Evolutionary conservation across 2,329 filamentous ascomycete species (phyloP).

Genomic region (Phaeophleospora eucalypticola): DNA sequence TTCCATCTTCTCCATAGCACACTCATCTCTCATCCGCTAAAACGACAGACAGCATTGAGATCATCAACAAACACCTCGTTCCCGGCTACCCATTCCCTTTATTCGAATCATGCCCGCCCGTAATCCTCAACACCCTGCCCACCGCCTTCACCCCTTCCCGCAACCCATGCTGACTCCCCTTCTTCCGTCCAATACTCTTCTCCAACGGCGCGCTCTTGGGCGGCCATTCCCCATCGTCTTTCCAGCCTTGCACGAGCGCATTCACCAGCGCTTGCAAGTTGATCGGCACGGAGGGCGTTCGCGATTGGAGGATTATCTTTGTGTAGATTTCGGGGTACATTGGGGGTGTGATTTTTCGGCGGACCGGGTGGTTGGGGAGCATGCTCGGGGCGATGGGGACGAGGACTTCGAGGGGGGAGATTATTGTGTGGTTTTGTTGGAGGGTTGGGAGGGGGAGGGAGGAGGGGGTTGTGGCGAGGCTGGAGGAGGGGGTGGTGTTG

Average conservation of each 20-base stretch:
- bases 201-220: constrained; percentile 55
- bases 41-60: too few relatives aligned
- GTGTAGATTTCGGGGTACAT: constrained; percentile 82
- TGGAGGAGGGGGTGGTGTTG: constrained; percentile 19
- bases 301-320: constrained; percentile 75
- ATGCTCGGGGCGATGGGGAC: constrained; percentile 71
- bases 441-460: constrained; percentile 11
- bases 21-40: too few relatives aligned
- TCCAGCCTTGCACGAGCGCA: constrained; percentile 85
- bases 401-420: constrained; percentile 35
- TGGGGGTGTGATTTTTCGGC: constrained; percentile 67
- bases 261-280: constrained; percentile 78
- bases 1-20: too few relatives aligned
- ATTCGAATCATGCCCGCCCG: constrained; percentile 11
- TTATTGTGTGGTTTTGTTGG: constrained; percentile 4
- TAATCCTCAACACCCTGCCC: constrained; percentile 39
- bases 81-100: background rate
- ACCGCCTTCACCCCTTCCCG: constrained; percentile 44
- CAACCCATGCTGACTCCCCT: constrained; percentile 30
- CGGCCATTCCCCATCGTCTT: constrained; percentile 89
- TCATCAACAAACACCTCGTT: too few relatives aligned
- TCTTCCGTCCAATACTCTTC: constrained; percentile 40
- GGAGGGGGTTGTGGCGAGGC: constrained; percentile 14
- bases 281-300: constrained; percentile 82
- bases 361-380: constrained; percentile 72